phyloP scores from a whole-genome alignment of 352 stramenopile genomes.

The Phytopythium oedochilum region DNA sequence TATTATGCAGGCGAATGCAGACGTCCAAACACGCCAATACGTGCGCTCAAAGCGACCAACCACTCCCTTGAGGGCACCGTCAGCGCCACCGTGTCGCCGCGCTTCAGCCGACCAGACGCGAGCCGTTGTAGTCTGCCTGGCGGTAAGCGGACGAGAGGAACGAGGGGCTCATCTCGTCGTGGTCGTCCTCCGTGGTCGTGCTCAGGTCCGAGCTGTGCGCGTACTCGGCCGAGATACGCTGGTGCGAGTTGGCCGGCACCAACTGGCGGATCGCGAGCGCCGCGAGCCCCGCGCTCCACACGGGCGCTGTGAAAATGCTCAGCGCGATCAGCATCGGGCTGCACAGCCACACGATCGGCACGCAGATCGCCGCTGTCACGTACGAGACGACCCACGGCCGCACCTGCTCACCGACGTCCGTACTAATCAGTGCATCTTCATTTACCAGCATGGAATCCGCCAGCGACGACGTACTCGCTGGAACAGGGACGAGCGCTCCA shows the following conservation, averaged over 20 bases:
- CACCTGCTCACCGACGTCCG: conserved; percentile 34
- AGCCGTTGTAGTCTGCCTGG: conserved; percentile 12
- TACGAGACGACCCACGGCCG: conserved; percentile 63
- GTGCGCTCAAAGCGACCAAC: no score
- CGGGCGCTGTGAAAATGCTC: conserved; percentile 69
- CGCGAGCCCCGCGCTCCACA: conserved; percentile 57
- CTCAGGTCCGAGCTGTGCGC: conserved; percentile 19
- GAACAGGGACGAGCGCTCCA: conserved; percentile 39
- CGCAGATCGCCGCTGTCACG: conserved; percentile 56
- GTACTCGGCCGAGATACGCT: conserved; percentile 35
- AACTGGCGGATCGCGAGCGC: conserved; percentile 54
- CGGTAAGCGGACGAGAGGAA: conserved; percentile 50
- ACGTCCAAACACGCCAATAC: not conserved
- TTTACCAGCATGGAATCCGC: no score
- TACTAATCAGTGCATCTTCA: no score
- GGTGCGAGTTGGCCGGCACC: conserved; percentile 24
- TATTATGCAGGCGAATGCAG: conserved; percentile 1
- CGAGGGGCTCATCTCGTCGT: conserved; percentile 30
- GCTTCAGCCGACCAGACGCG: not conserved
- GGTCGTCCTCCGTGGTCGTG: conserved; percentile 18
- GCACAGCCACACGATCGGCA: conserved; percentile 67
- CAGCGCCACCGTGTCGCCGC: not conserved
- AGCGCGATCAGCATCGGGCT: conserved; percentile 77
- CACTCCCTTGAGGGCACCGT: not conserved
- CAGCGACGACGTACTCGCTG: conserved; percentile 23